phyloP scores from a whole-genome alignment of 495 filamentous ascomycete genomes.

The Immersiella caudata region DNA sequence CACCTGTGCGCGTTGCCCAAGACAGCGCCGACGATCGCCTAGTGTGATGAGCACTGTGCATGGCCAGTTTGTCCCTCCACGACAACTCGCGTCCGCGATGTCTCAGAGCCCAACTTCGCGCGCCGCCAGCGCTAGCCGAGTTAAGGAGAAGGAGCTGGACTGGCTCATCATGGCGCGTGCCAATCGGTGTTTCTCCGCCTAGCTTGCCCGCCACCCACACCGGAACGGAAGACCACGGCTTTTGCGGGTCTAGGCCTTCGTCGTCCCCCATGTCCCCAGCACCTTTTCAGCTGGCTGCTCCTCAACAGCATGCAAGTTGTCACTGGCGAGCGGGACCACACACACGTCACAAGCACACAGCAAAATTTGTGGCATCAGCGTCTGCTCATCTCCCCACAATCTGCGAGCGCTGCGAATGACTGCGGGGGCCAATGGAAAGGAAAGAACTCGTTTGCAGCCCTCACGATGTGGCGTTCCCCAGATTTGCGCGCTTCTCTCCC shows the following conservation, averaged over 20 bases:
- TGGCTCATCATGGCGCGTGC: not conserved
- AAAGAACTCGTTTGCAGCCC: not conserved
- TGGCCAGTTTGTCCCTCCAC: not conserved
- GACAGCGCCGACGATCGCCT: no score
- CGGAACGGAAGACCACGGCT: not conserved
- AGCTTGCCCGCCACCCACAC: no score
- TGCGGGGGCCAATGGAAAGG: not conserved
- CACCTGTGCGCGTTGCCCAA: not conserved
- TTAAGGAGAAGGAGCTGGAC: not conserved
- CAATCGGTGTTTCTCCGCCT: conserved; percentile 17
- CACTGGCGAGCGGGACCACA: not conserved
- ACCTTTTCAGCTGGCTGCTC: not conserved
- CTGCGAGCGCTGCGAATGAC: not conserved
- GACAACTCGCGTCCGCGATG: conserved; percentile 8
- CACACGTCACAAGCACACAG: not conserved
- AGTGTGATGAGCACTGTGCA: not conserved
- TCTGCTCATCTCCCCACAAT: not conserved
- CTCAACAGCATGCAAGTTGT: no score
- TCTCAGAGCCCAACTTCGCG: conserved; percentile 12
- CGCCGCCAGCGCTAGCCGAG: not conserved
- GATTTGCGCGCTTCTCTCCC: not conserved
- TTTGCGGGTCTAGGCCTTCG: conserved; percentile 3
- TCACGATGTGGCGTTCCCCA: not conserved
- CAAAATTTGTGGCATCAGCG: not conserved
- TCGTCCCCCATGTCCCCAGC: not conserved